Evolutionary conservation across 2,329 filamentous ascomycete species (phyloP), one percentile per base, ranked within the genome.

Genomic region (Colletotrichum musae): DNA sequence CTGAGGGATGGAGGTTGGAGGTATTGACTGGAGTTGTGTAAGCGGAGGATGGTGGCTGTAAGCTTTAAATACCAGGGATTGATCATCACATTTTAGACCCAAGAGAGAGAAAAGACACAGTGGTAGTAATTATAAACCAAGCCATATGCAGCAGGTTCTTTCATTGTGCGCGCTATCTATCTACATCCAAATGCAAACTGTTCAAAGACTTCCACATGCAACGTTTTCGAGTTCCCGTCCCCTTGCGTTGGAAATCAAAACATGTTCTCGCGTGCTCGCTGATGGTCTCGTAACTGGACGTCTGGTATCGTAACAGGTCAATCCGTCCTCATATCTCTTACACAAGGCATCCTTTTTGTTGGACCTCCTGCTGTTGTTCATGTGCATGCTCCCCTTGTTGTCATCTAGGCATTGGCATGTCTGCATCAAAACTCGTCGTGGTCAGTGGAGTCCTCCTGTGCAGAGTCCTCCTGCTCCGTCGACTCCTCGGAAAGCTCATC

Each of bases 361-460:
- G 32, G 7, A 12, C 5, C 32, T 10, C 7, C 15, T 58, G 16
- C 32, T 26, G 21, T 50, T 28, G 21, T 57, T 54, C 50, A 41
- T 50, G 32, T 41, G 53, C 54, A 5, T 43, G 15, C 43, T 47
- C 39, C 28, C 6, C 50, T 36, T 21, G 18, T 50, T 4, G 28
- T 57, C 3, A n/a, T 16, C 5, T 45, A 15, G 41, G 2, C 7
- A 18, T 41, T 32, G 7, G 10, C 4, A 39, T 12, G 15, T 43
- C 41, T 10, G 16, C 13, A 50, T 66, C 63, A 66, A 12, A 62
- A 51, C 51, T 67, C 58, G 3, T 63, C 64, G 6, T 43, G 43
- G 7, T 57, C 24, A 2, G 41, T 24, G 21, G 21, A 24, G 21
- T 24, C 21, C 21, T 24, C 21, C 43, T 2, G 13, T 24, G 18